Base-by-base conservation (phyloP, 1,139 yeast genomes). In the Citeromyces siamensis region DNA sequence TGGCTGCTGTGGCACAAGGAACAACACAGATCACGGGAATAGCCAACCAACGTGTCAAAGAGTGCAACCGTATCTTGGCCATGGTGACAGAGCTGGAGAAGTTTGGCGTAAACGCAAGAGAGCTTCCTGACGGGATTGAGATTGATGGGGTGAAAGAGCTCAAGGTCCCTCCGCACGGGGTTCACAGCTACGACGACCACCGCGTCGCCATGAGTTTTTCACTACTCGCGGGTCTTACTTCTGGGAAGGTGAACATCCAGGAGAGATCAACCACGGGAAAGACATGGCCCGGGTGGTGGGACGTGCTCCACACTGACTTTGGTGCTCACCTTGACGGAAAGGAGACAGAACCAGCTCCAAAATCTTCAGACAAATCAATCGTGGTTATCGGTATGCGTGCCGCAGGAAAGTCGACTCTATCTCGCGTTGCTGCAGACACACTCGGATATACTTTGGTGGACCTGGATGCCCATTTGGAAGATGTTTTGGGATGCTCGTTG, bases 201-300 rank as follows among this genome's bases (percentile, higher is more conserved):
- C 76, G 98, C 54, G 97, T 90, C 23, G 99, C 99, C 14, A 90
- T 90, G 99, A 82, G 95, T 40, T 83, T 93, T 59, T 84, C 95
- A 4, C 65, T 93, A 42, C 63, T 93, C 40, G 90, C 95, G 3
- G 75, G 75, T 5, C 57, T 68, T 39, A 56, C 68, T 43, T 40
- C 48, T 3, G 64, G 63, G 2, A 78, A 84, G 3, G 93, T 82
- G 2, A 65, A 76, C 46, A 75, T 90, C 41, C 74, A 80, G 47
- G 96, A 88, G 54, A 75, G 97, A 59, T 70, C 82, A 22, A 85
- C 96, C 55, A 93, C 95, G 3, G 94, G 93, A 41, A 90, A 90
- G 62, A 90, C 99, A 0, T 90, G 99, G 99, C 99, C 99, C 14
- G 97, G 97, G 33, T 90, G 98, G 98, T 90, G 98, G 98, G 99